These are phyloP conservation scores for Leccinum imitatum DNA, from an alignment of 768 basidiomycete species.

Conservation along the genomic window DNA sequence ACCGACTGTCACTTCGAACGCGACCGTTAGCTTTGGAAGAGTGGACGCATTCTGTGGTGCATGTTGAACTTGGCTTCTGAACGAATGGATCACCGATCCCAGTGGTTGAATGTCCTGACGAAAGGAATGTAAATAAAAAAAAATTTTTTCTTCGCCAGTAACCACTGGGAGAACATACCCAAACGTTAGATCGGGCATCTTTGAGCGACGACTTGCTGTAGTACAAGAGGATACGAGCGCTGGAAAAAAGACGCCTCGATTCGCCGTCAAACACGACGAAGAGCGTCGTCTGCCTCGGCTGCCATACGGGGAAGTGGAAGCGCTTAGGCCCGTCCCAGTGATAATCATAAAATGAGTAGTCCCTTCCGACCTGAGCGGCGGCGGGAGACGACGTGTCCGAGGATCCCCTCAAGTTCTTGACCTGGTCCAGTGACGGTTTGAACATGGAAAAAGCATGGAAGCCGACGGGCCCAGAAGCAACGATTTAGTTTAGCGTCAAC, in stretches of 20 bases:
- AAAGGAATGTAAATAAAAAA: not conserved
- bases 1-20: slow-evolving; percentile 19
- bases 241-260: slow-evolving; percentile 23
- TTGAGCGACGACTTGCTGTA: slow-evolving; percentile 5
- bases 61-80: slow-evolving; percentile 1
- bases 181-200: slow-evolving; percentile 14
- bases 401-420: not conserved
- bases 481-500: not conserved
- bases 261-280: slow-evolving; percentile 22
- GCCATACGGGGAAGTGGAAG: slow-evolving; percentile 20
- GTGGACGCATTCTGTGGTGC: slow-evolving; percentile 11
- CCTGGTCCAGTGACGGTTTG: not conserved
- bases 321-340: slow-evolving; percentile 27
- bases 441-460: not conserved
- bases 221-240: slow-evolving; percentile 23
- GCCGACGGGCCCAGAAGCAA: not conserved
- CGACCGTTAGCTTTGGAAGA: slow-evolving; percentile 21
- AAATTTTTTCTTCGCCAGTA: not conserved
- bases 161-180: slow-evolving; percentile 14
- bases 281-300: slow-evolving; percentile 25
- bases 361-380: not conserved
- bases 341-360: slow-evolving; percentile 19
- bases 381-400: not conserved
- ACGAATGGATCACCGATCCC: slow-evolving; percentile 12
- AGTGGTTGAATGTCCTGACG: slow-evolving; percentile 20